phyloP scores from a whole-genome alignment of 805 yeast species.

The Metschnikowia borealis region DNA sequence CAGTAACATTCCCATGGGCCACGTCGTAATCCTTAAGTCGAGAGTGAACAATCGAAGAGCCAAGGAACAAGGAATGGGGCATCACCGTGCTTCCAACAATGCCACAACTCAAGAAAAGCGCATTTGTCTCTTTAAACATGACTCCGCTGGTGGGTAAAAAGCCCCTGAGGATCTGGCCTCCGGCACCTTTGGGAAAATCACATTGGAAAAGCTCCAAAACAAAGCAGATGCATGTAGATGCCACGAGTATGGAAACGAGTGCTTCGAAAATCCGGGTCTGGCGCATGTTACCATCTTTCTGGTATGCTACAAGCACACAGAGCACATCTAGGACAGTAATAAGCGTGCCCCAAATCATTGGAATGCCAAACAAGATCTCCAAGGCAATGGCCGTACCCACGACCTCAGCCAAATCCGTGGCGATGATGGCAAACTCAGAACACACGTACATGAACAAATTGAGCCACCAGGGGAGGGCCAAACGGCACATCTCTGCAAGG shows the following conservation, averaged over 20 bases:
- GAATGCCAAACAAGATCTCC: constrained; percentile 70
- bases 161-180: constrained; percentile 54
- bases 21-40: constrained; percentile 40
- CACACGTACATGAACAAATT: constrained; percentile 60
- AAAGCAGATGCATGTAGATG: constrained; percentile 74
- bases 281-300: constrained; percentile 67
- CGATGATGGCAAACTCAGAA: constrained; percentile 84
- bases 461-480: constrained; percentile 63
- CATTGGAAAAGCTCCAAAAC: constrained; percentile 59
- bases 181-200: constrained; percentile 48
- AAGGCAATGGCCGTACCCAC: constrained; percentile 89
- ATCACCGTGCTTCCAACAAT: constrained; percentile 46
- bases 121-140: constrained; percentile 33
- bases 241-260: constrained; percentile 67
- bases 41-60: constrained; percentile 43
- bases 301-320: constrained; percentile 71
- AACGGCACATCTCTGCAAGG: constrained; percentile 78
- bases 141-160: constrained; percentile 53
- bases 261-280: constrained; percentile 75
- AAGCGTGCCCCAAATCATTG: constrained; percentile 69
- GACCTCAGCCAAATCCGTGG: constrained; percentile 91
- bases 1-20: constrained; percentile 24
- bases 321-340: constrained; percentile 81
- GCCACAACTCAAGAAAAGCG: constrained; percentile 42
- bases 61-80: constrained; percentile 45